Evolutionary conservation across 208 protist genomes (phyloP), one percentile per base, ranked within the genome.

Genomic region (Naegleria fowleri): DNA sequence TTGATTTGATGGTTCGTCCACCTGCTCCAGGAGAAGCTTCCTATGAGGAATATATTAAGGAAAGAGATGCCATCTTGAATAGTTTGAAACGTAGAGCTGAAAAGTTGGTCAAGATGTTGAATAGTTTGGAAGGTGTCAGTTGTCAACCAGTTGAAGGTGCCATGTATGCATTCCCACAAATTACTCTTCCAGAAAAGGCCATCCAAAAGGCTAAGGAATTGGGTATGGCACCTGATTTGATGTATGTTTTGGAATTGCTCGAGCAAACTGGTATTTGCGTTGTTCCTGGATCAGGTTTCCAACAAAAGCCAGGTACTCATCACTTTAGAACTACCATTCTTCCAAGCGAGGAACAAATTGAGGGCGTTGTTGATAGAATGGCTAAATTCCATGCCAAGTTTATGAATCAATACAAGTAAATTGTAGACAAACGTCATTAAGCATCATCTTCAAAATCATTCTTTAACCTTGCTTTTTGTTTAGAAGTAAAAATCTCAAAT

Each of bases 261-360:
- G 97, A 99, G 91, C 84, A 39, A 0, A 98, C 96, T 36, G 99
- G 99, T 85, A 93, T 99, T 89, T 96, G 97, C 55, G 96, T 98
- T 85, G 97, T 99, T 90, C 97, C 98, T 39, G 98, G 98, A 83
- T 97, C 94, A 84, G 98, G 98, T 22, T 99, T 99, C 92, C 96
- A 97, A 7, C 98, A 99, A 96, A 92, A 93, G 58, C 91, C 95
- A 25, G 97, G 97, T 76, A 99, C 98, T 36, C 98, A 96, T 91
- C 99, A 99, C 95, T 99, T 99, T 93, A 96, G 99, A 92, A 99
- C 96, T 29, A 99, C 99, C 43, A 99, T 99, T 93, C 95, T 99
- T 38, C 99, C 99, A 36, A 95, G 95, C 29, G 98, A 98, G 92
- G 94, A 98, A 29, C 92, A 98, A 86, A 98, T 99, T 92, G 94